Base-by-base conservation (phyloP, 1,284 basidiomycete species). In the Pascua sp. region DNA sequence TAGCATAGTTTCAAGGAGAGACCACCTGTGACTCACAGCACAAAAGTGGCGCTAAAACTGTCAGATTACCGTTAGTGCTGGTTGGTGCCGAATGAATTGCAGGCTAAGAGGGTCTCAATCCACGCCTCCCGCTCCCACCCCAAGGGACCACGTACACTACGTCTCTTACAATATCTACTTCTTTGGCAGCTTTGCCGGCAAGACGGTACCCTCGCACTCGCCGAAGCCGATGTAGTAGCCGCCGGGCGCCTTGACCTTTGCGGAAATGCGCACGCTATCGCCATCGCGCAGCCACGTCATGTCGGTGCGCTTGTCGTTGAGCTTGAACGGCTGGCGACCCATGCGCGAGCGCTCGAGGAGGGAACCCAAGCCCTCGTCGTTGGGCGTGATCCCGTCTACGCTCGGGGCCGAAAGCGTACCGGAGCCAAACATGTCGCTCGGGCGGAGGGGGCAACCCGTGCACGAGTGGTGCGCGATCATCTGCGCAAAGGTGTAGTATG, bases 401-500 rank as follows among this genome's bases (percentile, higher is more conserved):
- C 47, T 36, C 13, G 63, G 63, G 2, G 56, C 61, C 10, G 66
- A 67, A 42, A 69, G 62, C 0, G 67, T 69, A 38, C 67, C 67
- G 16, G 62, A 62, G 39, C 67, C 67, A 16, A 67, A 53, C 41
- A 69, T 56, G 62, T 69, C 67, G 44, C 59, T 61, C 11, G 67
- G 61, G n/a, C 50, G 47, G 43, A 69, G 46, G 11, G 51, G 60
- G 44, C 63, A 61, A 10, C 67, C 67, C 15, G 60, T 60, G 47
- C 54, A 51, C 45, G 66, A 63, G 54, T 69, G 67, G 59, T 69
- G 66, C 11, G 67, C 62, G 49, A 64, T 50, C 64, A 67, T 62
- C 59, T 67, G 66, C 24, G 60, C 57, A 18, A 59, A 54, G 4
- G 60, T 62, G 51, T 56, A 62, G 60, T 62, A 62, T 24, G 42